Evolutionary conservation across 1,284 basidiomycete genomes (phyloP).

Genomic region (Malassezia psittaci): DNA sequence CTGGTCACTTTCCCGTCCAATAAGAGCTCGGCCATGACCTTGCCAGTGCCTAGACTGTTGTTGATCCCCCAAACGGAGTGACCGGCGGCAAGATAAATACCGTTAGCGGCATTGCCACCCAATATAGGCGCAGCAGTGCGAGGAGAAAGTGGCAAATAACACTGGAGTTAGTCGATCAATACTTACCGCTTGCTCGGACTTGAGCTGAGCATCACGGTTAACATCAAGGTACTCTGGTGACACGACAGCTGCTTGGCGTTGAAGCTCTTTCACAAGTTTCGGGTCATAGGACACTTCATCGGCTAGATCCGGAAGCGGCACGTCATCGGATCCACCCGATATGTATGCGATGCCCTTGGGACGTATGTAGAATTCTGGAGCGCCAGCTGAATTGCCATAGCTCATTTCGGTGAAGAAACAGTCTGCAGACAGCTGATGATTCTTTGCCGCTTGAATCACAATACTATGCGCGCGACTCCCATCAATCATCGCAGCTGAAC

Average conservation of each 20-base stretch:
- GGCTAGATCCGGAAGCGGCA: conserved; percentile 45
- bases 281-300: conserved; percentile 39
- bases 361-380: conserved; percentile 40
- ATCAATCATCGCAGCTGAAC: conserved; percentile 41
- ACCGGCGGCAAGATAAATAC: conserved; percentile 51
- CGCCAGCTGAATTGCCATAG: conserved; percentile 34
- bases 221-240: conserved; percentile 50
- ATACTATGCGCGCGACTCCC: conserved; percentile 53
- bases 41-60: conserved; percentile 52
- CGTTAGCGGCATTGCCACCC: conserved; percentile 50
- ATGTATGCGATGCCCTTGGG: conserved; percentile 48
- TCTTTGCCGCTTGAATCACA: conserved; percentile 42
- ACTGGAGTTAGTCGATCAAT: conserved; percentile 22
- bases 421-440: conserved; percentile 44
- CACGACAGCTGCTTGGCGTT: conserved; percentile 50
- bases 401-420: conserved; percentile 54
- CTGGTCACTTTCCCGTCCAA: conserved; percentile 52
- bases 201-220: conserved; percentile 43
- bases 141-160: conserved; percentile 54
- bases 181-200: conserved; percentile 50
- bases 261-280: conserved; percentile 49
- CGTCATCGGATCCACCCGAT: conserved; percentile 49
- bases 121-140: conserved; percentile 52
- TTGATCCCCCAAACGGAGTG: conserved; percentile 52
- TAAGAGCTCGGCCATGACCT: conserved; percentile 53